These are phyloP conservation scores for Hanseniaspora singularis DNA, from an alignment of 805 yeast species.

Conservation along the genomic window DNA sequence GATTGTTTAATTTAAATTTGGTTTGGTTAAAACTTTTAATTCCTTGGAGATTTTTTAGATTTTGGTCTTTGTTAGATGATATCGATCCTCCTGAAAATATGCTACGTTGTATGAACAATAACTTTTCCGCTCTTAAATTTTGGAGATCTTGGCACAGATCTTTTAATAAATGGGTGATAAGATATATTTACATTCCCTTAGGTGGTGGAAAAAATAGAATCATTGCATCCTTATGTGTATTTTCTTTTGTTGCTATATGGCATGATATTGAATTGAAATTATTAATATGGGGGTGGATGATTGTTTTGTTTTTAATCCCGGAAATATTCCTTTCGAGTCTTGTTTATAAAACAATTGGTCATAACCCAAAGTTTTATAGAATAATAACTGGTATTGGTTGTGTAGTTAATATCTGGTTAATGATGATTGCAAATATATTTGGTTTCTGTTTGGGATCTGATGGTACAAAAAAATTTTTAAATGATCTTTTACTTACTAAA, in stretches of 20 bases:
- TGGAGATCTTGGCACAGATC: conserved; percentile 99
- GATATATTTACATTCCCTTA: conserved; percentile 82
- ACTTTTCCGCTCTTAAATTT: conserved; percentile 84
- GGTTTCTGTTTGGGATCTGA: conserved; percentile 91
- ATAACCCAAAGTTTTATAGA: conserved; percentile 55
- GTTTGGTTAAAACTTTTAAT: conserved; percentile 87
- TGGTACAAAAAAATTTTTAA: conserved; percentile 57
- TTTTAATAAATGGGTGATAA: conserved; percentile 75
- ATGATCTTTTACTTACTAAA: conserved; percentile 59
- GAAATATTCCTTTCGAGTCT: conserved; percentile 53
- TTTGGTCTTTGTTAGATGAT: conserved; percentile 86
- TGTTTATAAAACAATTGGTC: conserved; percentile 29
- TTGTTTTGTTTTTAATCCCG: conserved; percentile 77
- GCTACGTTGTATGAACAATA: conserved; percentile 91
- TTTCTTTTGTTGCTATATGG: conserved; percentile 95
- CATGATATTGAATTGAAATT: conserved; percentile 86
- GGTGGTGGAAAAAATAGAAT: conserved; percentile 72
- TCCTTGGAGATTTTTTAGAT: conserved; percentile 91
- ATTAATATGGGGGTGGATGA: conserved; percentile 90
- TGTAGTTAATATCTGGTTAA: conserved; percentile 84
- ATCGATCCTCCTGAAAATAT: conserved; percentile 96
- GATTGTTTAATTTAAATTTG: conserved; percentile 74
- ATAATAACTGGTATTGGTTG: conserved; percentile 80
- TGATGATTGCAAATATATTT: conserved; percentile 91
- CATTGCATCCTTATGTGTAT: conserved; percentile 69